phyloP scores from a whole-genome alignment of 768 basidiomycete genomes.

The Boletus sp. region DNA sequence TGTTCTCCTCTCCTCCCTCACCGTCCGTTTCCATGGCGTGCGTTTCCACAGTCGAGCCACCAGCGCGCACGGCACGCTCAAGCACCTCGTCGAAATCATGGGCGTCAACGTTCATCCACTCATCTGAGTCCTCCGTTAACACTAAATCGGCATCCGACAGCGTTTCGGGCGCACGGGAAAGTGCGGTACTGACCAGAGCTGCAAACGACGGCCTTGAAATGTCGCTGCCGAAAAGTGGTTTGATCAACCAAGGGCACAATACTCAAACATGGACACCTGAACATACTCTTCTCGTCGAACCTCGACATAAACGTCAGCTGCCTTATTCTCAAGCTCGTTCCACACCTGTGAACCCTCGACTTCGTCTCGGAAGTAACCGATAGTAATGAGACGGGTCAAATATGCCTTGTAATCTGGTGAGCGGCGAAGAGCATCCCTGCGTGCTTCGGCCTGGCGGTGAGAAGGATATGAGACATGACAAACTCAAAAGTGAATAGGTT shows the following conservation, averaged over 20 bases:
- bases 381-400: slow-evolving; percentile 57
- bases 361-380: slow-evolving; percentile 78
- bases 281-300: slow-evolving; percentile 67
- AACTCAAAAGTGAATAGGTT: neutral
- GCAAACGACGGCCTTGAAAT: slow-evolving; percentile 74
- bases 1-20: slow-evolving; percentile 35
- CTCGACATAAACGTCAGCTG: slow-evolving; percentile 61
- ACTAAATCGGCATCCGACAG: slow-evolving; percentile 10
- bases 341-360: slow-evolving; percentile 73
- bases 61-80: slow-evolving; percentile 35
- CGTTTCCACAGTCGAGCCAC: slow-evolving; percentile 11
- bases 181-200: slow-evolving; percentile 59
- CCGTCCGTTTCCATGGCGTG: slow-evolving; percentile 52
- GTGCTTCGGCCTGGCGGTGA: slow-evolving; percentile 51
- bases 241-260: slow-evolving; percentile 1
- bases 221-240: slow-evolving; percentile 36
- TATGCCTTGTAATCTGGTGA: slow-evolving; percentile 70
- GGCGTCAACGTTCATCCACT: slow-evolving; percentile 82
- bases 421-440: slow-evolving; percentile 62
- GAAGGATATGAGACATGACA: neutral
- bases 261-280: neutral
- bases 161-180: slow-evolving; percentile 41
- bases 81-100: slow-evolving; percentile 75
- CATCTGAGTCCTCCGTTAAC: slow-evolving; percentile 66
- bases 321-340: slow-evolving; percentile 69